Conservation (phyloP, 257 asterid species). For the Ehretia macrophylla region DNA sequence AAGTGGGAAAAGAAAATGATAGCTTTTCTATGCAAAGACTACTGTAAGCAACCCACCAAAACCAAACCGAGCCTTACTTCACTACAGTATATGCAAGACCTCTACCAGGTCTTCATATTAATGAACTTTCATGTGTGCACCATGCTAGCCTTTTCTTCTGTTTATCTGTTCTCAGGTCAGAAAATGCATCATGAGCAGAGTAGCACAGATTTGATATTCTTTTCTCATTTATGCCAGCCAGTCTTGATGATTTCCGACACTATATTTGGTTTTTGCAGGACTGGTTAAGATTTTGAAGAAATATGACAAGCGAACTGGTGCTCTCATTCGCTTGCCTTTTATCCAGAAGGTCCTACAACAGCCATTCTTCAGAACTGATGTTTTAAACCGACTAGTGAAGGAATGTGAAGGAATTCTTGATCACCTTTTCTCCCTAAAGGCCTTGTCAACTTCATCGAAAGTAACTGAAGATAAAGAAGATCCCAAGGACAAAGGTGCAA, state of each 20-base stretch:
- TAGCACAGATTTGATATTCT: no score
- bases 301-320: conserved; percentile 69
- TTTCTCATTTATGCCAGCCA: no score
- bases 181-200: no score
- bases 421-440: conserved; percentile 45
- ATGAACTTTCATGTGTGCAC: no score
- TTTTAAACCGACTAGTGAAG: conserved; percentile 49
- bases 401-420: conserved; percentile 61
- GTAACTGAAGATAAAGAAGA: conserved; percentile 26
- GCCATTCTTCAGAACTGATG: conserved; percentile 59
- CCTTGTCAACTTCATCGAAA: conserved; percentile 33
- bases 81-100: no score
- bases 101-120: no score
- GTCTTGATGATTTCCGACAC: not conserved
- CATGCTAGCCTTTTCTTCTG: no score
- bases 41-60: no score
- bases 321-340: conserved; percentile 56
- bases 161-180: no score
- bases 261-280: conserved; percentile 40
- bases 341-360: conserved; percentile 58
- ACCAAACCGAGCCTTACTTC: no score
- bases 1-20: no score
- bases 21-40: no score
- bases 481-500: conserved; percentile 12
- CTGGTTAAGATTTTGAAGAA: conserved; percentile 75